phyloP scores from a whole-genome alignment of 192 early-diverging fungal species.

The Linnemannia zychae region DNA sequence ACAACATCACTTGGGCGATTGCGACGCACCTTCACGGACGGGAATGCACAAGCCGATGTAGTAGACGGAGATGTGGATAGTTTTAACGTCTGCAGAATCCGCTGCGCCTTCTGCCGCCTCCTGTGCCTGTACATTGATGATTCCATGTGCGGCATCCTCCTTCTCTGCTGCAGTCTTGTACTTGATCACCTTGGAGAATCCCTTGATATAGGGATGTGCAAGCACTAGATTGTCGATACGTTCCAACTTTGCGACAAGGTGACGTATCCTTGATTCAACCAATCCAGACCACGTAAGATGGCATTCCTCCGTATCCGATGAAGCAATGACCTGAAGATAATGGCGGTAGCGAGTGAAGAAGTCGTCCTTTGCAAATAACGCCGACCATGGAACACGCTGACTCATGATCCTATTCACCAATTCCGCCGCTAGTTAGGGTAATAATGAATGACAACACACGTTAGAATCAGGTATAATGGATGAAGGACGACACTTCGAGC shows the following conservation, averaged over 20 bases:
- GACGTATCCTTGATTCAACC: constrained; percentile 93
- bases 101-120: constrained; percentile 29
- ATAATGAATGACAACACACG: not conserved
- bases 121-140: constrained; percentile 56
- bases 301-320: constrained; percentile 77
- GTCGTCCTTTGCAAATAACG: constrained; percentile 89
- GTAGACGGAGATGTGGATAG: constrained; percentile 84
- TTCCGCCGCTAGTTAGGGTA: constrained; percentile 66
- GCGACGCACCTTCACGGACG: constrained; percentile 62
- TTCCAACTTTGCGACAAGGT: constrained; percentile 90
- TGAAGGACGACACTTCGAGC: not conserved
- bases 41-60: constrained; percentile 89
- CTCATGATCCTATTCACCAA: constrained; percentile 84
- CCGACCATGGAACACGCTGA: constrained; percentile 81
- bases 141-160: constrained; percentile 76
- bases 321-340: constrained; percentile 92
- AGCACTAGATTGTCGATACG: constrained; percentile 74
- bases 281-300: constrained; percentile 90
- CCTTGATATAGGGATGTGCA: constrained; percentile 94
- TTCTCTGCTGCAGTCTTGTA: constrained; percentile 78
- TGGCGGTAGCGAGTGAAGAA: constrained; percentile 91
- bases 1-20: not conserved
- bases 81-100: constrained; percentile 34
- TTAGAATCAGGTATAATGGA: not conserved
- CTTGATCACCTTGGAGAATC: constrained; percentile 77